A percentile compares a stretch with the other conserved stretches of the same genome.
Conservation (phyloP, 371 early-diverging fungal species). For the Zychaea mexicana region DNA sequence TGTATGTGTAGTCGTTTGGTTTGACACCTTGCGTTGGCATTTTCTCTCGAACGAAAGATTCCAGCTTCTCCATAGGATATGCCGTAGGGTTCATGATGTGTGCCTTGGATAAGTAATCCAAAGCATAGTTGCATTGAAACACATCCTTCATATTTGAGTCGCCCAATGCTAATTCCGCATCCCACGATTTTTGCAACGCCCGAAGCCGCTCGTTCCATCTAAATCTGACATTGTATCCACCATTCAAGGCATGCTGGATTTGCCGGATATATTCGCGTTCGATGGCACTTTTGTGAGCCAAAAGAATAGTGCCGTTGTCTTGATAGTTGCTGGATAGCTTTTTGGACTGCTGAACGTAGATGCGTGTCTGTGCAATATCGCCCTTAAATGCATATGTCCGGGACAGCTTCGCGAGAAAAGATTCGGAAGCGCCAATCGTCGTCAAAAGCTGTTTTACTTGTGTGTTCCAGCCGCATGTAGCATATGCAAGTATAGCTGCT, state of each 20-base stretch:
- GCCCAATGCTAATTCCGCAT: conserved; percentile 14
- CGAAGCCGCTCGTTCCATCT: neutral
- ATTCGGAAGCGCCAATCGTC: neutral
- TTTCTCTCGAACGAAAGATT: conserved; percentile 29
- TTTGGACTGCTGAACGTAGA: neutral
- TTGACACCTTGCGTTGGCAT: conserved; percentile 33
- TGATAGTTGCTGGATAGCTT: neutral
- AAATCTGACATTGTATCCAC: neutral
- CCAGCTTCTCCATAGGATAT: conserved; percentile 39
- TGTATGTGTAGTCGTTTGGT: conserved; percentile 34
- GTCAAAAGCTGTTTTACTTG: conserved; percentile 19
- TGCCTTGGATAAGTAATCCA: conserved; percentile 35
- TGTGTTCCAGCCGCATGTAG: conserved; percentile 12
- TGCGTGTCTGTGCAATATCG: neutral
- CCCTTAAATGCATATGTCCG: conserved; percentile 7
- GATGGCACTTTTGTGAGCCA: conserved; percentile 15
- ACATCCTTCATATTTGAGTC: conserved; percentile 23
- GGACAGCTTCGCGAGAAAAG: neutral
- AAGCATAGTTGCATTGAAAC: conserved; percentile 30
- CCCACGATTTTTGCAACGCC: conserved; percentile 22
- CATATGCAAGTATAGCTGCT: conserved; percentile 23
- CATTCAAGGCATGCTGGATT: conserved; percentile 26
- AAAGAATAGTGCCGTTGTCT: neutral
- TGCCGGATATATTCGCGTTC: conserved; percentile 18
- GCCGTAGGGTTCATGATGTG: conserved; percentile 33